phyloP scores from a whole-genome alignment of 164 flowering plant genomes.

The Hamamelis virginiana region DNA sequence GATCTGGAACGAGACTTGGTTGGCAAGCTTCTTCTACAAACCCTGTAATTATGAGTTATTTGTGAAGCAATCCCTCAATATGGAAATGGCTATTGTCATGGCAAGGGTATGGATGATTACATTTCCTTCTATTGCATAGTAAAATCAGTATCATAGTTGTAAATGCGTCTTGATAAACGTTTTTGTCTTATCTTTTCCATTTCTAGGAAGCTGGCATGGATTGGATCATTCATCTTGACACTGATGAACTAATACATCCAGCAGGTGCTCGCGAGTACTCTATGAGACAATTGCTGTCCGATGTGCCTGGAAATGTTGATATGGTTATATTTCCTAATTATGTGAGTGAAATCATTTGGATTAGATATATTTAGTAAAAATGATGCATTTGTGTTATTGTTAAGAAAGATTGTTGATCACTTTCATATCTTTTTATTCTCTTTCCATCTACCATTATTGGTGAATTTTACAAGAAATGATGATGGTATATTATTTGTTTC shows the following conservation, averaged over 20 bases:
- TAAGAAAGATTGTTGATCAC: not conserved
- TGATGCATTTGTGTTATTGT: not conserved
- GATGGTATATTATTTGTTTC: slow-evolving; percentile 16
- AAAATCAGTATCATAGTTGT: not conserved
- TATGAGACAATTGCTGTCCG: slow-evolving; percentile 68
- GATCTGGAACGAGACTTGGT: slow-evolving; percentile 99
- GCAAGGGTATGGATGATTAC: slow-evolving; percentile 71
- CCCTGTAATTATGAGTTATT: slow-evolving; percentile 97
- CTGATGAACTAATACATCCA: slow-evolving; percentile 92
- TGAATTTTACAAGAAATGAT: not conserved
- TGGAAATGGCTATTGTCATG: slow-evolving; percentile 99
- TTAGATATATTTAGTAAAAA: not conserved
- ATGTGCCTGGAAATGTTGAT: slow-evolving; percentile 84
- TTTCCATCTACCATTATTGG: not conserved
- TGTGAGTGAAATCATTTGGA: slow-evolving; percentile 47
- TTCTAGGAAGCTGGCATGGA: slow-evolving; percentile 80
- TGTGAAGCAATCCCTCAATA: slow-evolving; percentile 96
- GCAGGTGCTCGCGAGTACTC: slow-evolving; percentile 90
- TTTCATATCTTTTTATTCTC: too few species aligned
- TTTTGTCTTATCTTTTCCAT: slow-evolving; percentile 1
- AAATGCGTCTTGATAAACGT: not conserved
- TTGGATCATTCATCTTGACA: slow-evolving; percentile 97
- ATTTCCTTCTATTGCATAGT: not conserved
- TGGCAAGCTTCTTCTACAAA: slow-evolving; percentile 92
- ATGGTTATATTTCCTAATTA: slow-evolving; percentile 95